A percentile compares a stretch with the other conserved stretches of the same genome.
These are phyloP conservation scores for Coemansia umbellata DNA, from an alignment of 192 early-diverging fungal genomes.

Conservation along the genomic window DNA sequence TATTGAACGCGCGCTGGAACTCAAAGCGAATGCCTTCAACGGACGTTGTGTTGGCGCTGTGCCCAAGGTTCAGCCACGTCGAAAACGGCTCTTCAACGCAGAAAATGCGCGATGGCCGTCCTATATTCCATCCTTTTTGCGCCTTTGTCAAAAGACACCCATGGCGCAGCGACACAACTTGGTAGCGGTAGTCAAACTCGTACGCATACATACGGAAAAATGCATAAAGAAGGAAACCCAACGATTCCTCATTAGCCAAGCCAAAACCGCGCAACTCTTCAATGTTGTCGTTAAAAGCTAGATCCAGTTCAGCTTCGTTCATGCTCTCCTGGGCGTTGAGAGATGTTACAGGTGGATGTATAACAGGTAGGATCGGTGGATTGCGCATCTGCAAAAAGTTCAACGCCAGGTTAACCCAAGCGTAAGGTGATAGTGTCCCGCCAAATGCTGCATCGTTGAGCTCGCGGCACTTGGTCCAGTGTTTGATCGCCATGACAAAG, in stretches of 20 bases:
- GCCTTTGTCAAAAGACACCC: constrained; percentile 76
- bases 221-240: constrained; percentile 75
- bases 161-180: constrained; percentile 77
- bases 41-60: constrained; percentile 76
- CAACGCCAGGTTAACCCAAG: constrained; percentile 90
- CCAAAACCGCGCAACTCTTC: constrained; percentile 65
- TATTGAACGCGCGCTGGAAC: constrained; percentile 67
- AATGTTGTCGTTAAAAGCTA: constrained; percentile 73
- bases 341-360: constrained; percentile 56
- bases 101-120: constrained; percentile 61
- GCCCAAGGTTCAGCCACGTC: constrained; percentile 82
- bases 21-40: constrained; percentile 79
- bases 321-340: constrained; percentile 15
- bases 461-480: constrained; percentile 82
- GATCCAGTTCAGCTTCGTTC: constrained; percentile 53
- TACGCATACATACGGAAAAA: constrained; percentile 82
- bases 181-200: constrained; percentile 79
- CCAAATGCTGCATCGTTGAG: constrained; percentile 92
- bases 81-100: constrained; percentile 95
- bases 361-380: constrained; percentile 84
- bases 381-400: constrained; percentile 89
- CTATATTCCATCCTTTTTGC: constrained; percentile 82
- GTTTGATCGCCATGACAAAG: constrained; percentile 87
- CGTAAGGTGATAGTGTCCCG: constrained; percentile 90
- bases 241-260: constrained; percentile 63